phyloP scores from a whole-genome alignment of 2,329 filamentous ascomycete genomes.

The Mycocentrospora acerina region DNA sequence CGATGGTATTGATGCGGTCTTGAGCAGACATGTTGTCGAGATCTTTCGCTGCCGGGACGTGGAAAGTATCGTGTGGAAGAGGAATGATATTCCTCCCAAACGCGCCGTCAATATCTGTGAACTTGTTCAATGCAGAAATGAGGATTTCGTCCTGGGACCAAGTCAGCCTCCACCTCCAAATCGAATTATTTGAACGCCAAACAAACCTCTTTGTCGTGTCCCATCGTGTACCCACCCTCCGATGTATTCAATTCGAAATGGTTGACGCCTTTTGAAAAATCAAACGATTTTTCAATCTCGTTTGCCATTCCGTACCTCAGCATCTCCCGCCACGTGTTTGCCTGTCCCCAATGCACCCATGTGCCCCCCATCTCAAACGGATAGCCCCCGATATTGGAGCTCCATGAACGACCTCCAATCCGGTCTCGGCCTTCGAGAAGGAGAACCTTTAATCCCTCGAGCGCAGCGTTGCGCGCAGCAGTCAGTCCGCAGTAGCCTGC shows the following conservation, averaged over 20 bases:
- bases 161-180: not conserved
- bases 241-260: conserved; percentile 43
- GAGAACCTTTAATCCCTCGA: conserved; percentile 28
- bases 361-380: conserved; percentile 48
- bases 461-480: conserved; percentile 22
- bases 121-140: conserved; percentile 41
- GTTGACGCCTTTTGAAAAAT: conserved; percentile 48
- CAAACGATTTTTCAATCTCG: conserved; percentile 36
- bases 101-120: conserved; percentile 51
- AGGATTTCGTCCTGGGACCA: conserved; percentile 22
- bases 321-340: conserved; percentile 42
- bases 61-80: conserved; percentile 42
- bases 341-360: conserved; percentile 38
- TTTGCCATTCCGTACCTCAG: conserved; percentile 47
- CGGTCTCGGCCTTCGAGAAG: conserved; percentile 45
- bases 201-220: conserved; percentile 46
- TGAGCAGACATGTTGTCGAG: conserved; percentile 34
- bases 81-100: conserved; percentile 44
- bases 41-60: conserved; percentile 5
- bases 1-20: conserved; percentile 48
- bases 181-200: not conserved
- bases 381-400: conserved; percentile 34
- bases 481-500: conserved; percentile 28
- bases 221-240: conserved; percentile 37
- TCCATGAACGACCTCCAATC: conserved; percentile 48